Conservation (phyloP, 768 basidiomycete species). For the Phylloporus arenicola region DNA sequence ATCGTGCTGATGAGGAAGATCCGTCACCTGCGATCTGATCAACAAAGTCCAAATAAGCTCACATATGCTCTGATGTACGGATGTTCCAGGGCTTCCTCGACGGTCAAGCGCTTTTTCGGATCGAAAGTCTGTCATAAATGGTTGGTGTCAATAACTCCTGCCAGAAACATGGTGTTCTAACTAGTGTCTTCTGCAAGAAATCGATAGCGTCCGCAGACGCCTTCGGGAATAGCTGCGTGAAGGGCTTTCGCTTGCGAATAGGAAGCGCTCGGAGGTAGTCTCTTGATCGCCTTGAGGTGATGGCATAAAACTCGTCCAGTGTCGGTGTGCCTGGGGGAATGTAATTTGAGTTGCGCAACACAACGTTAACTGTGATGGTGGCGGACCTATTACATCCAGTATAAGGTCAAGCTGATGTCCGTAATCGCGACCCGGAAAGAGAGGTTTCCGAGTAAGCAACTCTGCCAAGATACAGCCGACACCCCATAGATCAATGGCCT, state of each 20-base stretch:
- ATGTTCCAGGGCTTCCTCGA: conserved; percentile 77
- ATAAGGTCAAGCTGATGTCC: conserved; percentile 86
- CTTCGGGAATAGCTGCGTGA: conserved; percentile 70
- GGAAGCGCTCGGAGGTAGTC: conserved; percentile 86
- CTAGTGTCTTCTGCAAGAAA: conserved; percentile 67
- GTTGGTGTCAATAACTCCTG: conserved; percentile 19
- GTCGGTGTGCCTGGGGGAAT: conserved; percentile 62
- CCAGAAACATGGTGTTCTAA: conserved; percentile 21
- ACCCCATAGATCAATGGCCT: conserved; percentile 73
- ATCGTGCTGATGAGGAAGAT: conserved; percentile 53
- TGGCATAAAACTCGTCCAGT: conserved; percentile 86
- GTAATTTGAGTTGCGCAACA: conserved; percentile 20
- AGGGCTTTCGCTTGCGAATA: conserved; percentile 70
- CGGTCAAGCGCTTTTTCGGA: conserved; percentile 78
- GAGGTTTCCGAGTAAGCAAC: conserved; percentile 70
- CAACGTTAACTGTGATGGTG: neutral
- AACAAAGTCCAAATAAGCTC: conserved; percentile 19
- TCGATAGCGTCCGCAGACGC: conserved; percentile 70
- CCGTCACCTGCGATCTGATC: neutral
- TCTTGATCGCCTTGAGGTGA: conserved; percentile 76
- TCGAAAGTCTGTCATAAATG: conserved; percentile 62
- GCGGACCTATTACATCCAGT: conserved; percentile 73
- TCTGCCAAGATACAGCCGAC: conserved; percentile 77
- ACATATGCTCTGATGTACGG: conserved; percentile 79
- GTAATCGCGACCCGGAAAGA: conserved; percentile 87